phyloP scores from a whole-genome alignment of 1,284 basidiomycete species.

The Rhodotorula sp. region DNA sequence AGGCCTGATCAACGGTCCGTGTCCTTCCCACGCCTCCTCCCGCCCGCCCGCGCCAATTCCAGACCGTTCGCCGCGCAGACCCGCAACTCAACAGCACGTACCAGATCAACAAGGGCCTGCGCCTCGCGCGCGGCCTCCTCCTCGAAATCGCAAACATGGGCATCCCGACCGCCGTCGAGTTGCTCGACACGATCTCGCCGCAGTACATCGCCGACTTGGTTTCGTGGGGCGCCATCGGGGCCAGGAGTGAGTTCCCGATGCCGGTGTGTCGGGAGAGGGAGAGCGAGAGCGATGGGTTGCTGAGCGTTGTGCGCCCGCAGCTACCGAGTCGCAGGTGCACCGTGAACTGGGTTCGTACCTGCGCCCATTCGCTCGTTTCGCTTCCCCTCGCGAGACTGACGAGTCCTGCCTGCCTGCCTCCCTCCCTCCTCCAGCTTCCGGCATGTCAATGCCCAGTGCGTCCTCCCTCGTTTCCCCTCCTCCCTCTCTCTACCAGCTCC shows the following conservation, averaged over 20 bases:
- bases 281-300: not conserved
- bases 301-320: not conserved
- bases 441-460: slow-evolving; percentile 38
- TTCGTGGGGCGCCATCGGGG: slow-evolving; percentile 96
- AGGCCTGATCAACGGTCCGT: slow-evolving; percentile 81
- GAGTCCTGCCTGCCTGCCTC: not conserved
- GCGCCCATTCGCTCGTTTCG: not conserved
- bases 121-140: slow-evolving; percentile 83
- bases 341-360: slow-evolving; percentile 53
- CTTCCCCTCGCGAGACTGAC: not conserved
- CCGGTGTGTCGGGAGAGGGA: not conserved
- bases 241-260: slow-evolving; percentile 56
- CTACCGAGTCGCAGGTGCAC: slow-evolving; percentile 96
- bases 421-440: slow-evolving; percentile 14
- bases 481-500: no score
- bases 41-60: not conserved
- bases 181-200: slow-evolving; percentile 73
- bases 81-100: slow-evolving; percentile 76
- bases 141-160: slow-evolving; percentile 63
- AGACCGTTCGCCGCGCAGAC: slow-evolving; percentile 48
- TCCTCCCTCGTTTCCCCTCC: not conserved
- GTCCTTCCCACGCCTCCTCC: no score
- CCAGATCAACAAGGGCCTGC: slow-evolving; percentile 94
- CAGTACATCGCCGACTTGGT: slow-evolving; percentile 96
- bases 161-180: slow-evolving; percentile 50